phyloP scores from a whole-genome alignment of 2,329 filamentous ascomycete genomes.

The Fusarium devonianum region DNA sequence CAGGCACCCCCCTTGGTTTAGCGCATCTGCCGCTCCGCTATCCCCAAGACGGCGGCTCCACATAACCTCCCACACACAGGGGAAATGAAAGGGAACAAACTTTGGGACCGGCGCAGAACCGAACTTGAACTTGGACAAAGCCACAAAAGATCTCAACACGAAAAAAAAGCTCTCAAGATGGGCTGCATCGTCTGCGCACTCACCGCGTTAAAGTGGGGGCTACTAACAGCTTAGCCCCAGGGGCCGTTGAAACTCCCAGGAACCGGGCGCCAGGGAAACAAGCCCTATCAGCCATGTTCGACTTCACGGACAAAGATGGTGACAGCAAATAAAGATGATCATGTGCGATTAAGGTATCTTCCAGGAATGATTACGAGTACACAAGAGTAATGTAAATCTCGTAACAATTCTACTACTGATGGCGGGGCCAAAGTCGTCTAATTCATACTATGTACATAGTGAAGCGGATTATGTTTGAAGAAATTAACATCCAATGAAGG shows the following conservation, averaged over 20 bases:
- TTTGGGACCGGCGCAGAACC: slow-evolving; percentile 5
- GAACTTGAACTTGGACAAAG: background rate
- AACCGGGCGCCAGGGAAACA: background rate
- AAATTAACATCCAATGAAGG: slow-evolving; percentile 34
- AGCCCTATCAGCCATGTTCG: background rate
- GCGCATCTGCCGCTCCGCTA: background rate
- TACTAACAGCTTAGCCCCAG: background rate
- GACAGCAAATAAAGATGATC: too few species aligned
- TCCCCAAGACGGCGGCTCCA: background rate
- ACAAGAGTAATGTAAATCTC: slow-evolving; percentile 33
- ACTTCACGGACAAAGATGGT: too few species aligned
- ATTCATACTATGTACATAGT: slow-evolving; percentile 42
- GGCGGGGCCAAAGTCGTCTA: slow-evolving; percentile 37
- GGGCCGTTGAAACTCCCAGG: background rate
- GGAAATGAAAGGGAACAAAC: slow-evolving; percentile 13
- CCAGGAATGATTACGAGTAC: slow-evolving; percentile 10
- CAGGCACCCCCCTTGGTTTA: slow-evolving; percentile 17
- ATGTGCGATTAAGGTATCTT: slow-evolving; percentile 23
- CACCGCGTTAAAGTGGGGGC: too few species aligned
- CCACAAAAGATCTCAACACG: background rate
- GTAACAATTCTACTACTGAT: slow-evolving; percentile 39
- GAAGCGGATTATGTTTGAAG: slow-evolving; percentile 41
- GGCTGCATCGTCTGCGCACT: background rate
- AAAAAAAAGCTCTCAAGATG: too few species aligned
- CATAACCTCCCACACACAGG: background rate